phyloP scores from a whole-genome alignment of 352 stramenopile species.

The Pythium guiyangense region DNA sequence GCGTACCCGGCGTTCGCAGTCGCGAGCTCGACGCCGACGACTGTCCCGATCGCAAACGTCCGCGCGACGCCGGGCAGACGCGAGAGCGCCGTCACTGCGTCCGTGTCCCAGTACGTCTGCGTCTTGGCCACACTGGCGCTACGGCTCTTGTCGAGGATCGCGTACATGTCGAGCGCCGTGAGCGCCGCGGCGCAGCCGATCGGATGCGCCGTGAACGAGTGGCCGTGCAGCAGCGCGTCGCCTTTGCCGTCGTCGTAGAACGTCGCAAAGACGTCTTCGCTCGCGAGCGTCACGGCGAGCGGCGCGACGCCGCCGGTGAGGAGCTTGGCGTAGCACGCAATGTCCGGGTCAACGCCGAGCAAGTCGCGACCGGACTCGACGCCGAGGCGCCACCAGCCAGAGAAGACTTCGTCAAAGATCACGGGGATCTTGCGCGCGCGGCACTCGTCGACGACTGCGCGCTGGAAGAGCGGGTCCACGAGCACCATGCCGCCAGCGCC shows the following conservation, averaged over 20 bases:
- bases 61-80: slow-evolving; percentile 43
- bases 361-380: slow-evolving; percentile 82
- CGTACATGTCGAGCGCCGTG: slow-evolving; percentile 87
- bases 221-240: slow-evolving; percentile 86
- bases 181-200: slow-evolving; percentile 86
- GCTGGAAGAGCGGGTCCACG: slow-evolving; percentile 91
- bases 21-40: slow-evolving; percentile 64
- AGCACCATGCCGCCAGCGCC: slow-evolving; percentile 88
- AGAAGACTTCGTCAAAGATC: slow-evolving; percentile 92
- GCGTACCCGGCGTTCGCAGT: slow-evolving; percentile 60
- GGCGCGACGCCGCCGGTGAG: slow-evolving; percentile 88
- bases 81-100: slow-evolving; percentile 44
- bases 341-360: slow-evolving; percentile 83
- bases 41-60: slow-evolving; percentile 74
- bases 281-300: slow-evolving; percentile 82
- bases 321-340: slow-evolving; percentile 91
- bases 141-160: slow-evolving; percentile 40
- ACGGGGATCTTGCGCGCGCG: slow-evolving; percentile 77
- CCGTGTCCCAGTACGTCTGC: slow-evolving; percentile 54
- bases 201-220: slow-evolving; percentile 92
- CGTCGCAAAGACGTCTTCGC: slow-evolving; percentile 85
- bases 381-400: slow-evolving; percentile 88
- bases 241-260: slow-evolving; percentile 88
- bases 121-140: too few relatives aligned
- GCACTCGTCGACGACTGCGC: slow-evolving; percentile 79